These are phyloP conservation scores for Chlamydomonas applanata DNA, from an alignment of 139 green algal species.

Conservation along the genomic window DNA sequence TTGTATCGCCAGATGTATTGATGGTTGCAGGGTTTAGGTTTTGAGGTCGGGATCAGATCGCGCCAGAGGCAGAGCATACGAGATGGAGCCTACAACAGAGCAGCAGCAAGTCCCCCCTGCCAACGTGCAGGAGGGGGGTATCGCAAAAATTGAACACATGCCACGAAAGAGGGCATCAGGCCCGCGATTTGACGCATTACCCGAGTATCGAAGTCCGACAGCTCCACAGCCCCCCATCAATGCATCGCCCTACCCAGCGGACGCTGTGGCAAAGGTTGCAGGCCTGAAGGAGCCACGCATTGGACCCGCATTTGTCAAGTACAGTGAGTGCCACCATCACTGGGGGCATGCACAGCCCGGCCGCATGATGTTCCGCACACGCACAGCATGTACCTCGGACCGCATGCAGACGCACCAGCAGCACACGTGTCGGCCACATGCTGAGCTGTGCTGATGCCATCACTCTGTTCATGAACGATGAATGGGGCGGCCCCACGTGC, in stretches of 20 bases:
- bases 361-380: too few species aligned
- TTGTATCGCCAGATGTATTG: too few species aligned
- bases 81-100: not conserved
- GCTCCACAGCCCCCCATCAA: too few species aligned
- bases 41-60: too few species aligned
- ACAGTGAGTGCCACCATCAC: not conserved
- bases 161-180: slow-evolving; percentile 12
- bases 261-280: not conserved
- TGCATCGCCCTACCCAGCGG: not conserved
- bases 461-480: too few species aligned
- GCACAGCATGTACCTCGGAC: too few species aligned
- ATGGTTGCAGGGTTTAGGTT: too few species aligned
- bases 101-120: not conserved
- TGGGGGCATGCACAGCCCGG: not conserved
- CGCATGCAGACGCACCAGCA: too few species aligned
- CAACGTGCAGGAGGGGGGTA: not conserved
- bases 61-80: too few species aligned
- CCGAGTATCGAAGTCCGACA: too few species aligned
- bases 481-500: not conserved
- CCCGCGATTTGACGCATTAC: slow-evolving; percentile 8
- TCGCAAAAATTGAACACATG: not conserved
- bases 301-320: slow-evolving; percentile 4
- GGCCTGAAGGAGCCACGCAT: not conserved
- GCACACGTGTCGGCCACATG: too few species aligned
- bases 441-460: too few species aligned